Evolutionary conservation across 345 rosid species (phyloP).

Genomic region (Gossypium australe): DNA sequence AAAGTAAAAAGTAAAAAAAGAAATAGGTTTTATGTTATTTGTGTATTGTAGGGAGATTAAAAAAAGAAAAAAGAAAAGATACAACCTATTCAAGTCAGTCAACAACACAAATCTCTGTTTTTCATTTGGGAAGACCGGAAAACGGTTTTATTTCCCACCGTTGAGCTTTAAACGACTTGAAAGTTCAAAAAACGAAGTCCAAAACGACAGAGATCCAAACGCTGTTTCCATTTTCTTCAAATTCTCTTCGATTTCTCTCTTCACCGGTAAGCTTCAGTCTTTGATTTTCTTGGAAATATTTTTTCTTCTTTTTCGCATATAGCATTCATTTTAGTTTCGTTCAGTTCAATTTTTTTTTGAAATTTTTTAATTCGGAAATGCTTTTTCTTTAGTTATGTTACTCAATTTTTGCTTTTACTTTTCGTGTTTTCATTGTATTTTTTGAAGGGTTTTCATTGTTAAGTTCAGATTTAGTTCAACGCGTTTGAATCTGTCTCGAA

Average conservation of each 20-base stretch:
- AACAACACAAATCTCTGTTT: constrained; percentile 5
- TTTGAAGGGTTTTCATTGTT: constrained; percentile 1
- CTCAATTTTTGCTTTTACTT: not conserved
- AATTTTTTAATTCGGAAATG: not conserved
- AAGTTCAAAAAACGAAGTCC: not conserved
- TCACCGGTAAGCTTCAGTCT: constrained; percentile 12
- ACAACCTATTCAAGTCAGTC: not conserved
- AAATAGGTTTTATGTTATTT: not conserved
- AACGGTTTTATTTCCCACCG: constrained; percentile 12
- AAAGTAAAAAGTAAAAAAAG: not conserved
- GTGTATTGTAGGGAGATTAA: not conserved
- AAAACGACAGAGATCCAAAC: constrained; percentile 14
- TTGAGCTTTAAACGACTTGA: not conserved
- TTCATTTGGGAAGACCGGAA: not conserved
- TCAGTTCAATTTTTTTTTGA: not conserved
- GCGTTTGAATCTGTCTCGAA: constrained; percentile 18
- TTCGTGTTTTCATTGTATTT: not conserved
- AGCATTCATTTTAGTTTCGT: not conserved
- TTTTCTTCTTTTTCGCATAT: not conserved
- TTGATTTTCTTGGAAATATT: not conserved
- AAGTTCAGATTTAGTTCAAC: constrained; percentile 12
- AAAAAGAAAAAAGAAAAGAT: not conserved
- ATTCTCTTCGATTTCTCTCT: constrained; percentile 1
- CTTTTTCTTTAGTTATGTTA: not conserved
- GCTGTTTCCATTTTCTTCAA: not conserved